A percentile compares a stretch with the other conserved stretches of the same genome.
These are phyloP conservation scores for Lithospermum erythrorhizon DNA, from an alignment of 257 asterid species.

Conservation along the genomic window DNA sequence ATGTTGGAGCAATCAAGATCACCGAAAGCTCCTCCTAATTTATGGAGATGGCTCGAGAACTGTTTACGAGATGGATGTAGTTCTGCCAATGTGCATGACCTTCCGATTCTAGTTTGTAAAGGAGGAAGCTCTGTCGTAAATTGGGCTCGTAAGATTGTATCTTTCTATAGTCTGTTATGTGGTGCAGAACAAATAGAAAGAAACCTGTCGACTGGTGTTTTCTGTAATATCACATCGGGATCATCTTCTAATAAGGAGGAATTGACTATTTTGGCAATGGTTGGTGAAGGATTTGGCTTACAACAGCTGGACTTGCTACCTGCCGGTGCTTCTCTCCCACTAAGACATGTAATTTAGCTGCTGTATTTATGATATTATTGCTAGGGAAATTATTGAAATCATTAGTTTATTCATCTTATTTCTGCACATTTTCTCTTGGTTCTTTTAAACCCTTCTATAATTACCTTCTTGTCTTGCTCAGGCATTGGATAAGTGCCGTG, in stretches of 20 bases:
- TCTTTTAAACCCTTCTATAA: background rate
- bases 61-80: conserved; percentile 65
- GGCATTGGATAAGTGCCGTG: conserved; percentile 93
- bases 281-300: conserved; percentile 88
- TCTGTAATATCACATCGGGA: conserved; percentile 64
- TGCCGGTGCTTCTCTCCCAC: conserved; percentile 86
- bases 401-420: background rate
- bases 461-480: conserved; percentile 19
- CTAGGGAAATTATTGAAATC: background rate
- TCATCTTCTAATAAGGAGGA: conserved; percentile 55
- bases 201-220: conserved; percentile 72
- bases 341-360: conserved; percentile 71
- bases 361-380: background rate
- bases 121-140: conserved; percentile 55
- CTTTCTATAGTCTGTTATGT: conserved; percentile 81
- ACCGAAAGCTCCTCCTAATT: conserved; percentile 56
- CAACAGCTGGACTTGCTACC: conserved; percentile 89
- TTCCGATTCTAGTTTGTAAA: conserved; percentile 59
- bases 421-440: background rate
- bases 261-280: conserved; percentile 83
- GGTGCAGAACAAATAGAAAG: conserved; percentile 63
- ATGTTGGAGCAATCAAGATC: conserved; percentile 21
- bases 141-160: conserved; percentile 84
- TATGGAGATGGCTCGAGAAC: conserved; percentile 85
- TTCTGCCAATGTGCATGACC: conserved; percentile 51